Evolutionary conservation across 2,329 filamentous ascomycete species (phyloP).

Genomic region (Seiridium unicorne): DNA sequence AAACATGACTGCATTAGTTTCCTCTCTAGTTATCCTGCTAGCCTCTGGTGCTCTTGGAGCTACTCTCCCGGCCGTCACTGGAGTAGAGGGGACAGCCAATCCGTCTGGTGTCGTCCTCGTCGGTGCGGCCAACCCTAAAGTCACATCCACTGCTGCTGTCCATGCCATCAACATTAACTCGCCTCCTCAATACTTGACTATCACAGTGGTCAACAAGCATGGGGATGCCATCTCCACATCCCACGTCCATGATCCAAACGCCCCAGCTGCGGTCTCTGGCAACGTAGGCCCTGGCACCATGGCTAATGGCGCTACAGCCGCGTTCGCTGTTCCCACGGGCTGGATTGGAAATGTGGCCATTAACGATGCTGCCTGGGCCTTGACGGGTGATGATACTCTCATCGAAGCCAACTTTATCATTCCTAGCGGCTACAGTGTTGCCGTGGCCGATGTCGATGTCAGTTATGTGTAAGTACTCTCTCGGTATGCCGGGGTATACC

Average conservation of each 20-base stretch:
- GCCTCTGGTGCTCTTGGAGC: neutral
- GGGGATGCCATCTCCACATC: slow-evolving; percentile 12
- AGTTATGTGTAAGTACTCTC: slow-evolving; percentile 13
- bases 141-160: neutral
- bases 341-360: slow-evolving; percentile 19
- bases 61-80: neutral
- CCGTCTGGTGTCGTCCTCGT: neutral
- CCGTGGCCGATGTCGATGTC: slow-evolving; percentile 16
- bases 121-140: neutral
- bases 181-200: slow-evolving; percentile 12
- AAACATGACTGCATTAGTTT: no score
- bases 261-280: slow-evolving; percentile 9
- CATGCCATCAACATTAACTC: neutral
- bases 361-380: slow-evolving; percentile 4
- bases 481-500: no score
- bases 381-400: slow-evolving; percentile 11
- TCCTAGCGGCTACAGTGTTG: neutral
- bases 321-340: slow-evolving; percentile 16
- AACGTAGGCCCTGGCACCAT: slow-evolving; percentile 12
- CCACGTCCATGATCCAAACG: slow-evolving; percentile 12
- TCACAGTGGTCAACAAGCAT: slow-evolving; percentile 12
- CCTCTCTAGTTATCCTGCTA: neutral
- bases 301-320: slow-evolving; percentile 5
- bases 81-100: neutral
- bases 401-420: slow-evolving; percentile 14